Percentiles rank a stretch among this genome's conserved stretches.
Evolutionary conservation across 129 eudicot species (phyloP).

Genomic region (Smallanthus sonchifolius): DNA sequence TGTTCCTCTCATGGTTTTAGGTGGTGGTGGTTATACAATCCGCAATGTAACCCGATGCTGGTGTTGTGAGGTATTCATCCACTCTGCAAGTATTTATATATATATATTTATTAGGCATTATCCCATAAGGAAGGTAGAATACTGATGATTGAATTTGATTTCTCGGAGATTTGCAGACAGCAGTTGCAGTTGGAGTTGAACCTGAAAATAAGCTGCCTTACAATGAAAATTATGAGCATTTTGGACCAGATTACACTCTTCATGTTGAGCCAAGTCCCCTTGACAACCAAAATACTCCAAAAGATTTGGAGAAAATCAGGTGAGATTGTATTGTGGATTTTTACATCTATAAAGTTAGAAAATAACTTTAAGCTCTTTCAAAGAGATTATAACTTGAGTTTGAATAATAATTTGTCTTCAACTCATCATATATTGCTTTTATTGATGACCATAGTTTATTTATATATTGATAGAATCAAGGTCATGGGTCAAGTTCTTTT

Average conservation of each 20-base stretch:
- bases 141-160: background rate
- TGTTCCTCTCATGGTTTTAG: slow-evolving; percentile 86
- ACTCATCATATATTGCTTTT: too few species aligned
- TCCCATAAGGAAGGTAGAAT: background rate
- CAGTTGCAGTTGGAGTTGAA: slow-evolving; percentile 97
- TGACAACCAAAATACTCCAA: slow-evolving; percentile 68
- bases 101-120: background rate
- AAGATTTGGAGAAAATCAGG: slow-evolving; percentile 82
- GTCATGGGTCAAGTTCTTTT: background rate
- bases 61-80: slow-evolving; percentile 80
- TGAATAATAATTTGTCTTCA: background rate
- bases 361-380: background rate
- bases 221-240: slow-evolving; percentile 77
- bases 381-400: background rate
- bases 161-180: slow-evolving; percentile 55
- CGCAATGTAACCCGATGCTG: slow-evolving; percentile 93
- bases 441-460: background rate
- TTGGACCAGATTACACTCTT: slow-evolving; percentile 93
- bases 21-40: slow-evolving; percentile 92
- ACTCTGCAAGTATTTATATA: slow-evolving; percentile 6
- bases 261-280: slow-evolving; percentile 62
- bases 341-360: background rate
- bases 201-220: slow-evolving; percentile 83
- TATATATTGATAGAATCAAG: background rate
- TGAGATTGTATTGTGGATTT: slow-evolving; percentile 14